Conservation (phyloP, 116 monocot genomes). For the Phalaenopsis hybrid region DNA sequence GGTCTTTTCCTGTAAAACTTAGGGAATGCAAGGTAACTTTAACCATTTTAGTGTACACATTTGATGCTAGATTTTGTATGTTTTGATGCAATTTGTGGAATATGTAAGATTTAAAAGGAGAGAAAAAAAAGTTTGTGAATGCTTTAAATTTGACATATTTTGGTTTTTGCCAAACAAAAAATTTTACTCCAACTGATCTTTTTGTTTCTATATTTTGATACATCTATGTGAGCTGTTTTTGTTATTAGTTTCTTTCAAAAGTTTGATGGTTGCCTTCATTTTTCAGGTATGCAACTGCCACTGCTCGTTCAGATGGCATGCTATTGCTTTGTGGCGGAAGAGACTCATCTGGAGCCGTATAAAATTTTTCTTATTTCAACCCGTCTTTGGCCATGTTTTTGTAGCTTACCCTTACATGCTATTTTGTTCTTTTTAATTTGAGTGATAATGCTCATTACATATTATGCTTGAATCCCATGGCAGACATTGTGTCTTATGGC, state of each 20-base stretch:
- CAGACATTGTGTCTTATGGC: neutral
- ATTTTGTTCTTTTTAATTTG: neutral
- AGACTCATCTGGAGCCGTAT: slow-evolving; percentile 63
- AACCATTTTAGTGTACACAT: neutral
- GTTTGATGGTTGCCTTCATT: neutral
- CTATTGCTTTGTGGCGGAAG: slow-evolving; percentile 94
- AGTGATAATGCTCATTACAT: neutral
- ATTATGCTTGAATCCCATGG: neutral
- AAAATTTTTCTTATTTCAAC: slow-evolving; percentile 1
- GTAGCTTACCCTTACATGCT: neutral
- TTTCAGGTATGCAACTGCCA: slow-evolving; percentile 92
- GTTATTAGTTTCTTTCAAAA: neutral
- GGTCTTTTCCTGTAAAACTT: neutral
- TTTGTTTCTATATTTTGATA: neutral
- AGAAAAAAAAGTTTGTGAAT: neutral
- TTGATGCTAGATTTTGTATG: neutral
- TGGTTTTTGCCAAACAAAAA: neutral
- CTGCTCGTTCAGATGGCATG: slow-evolving; percentile 95
- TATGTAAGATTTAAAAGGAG: neutral
- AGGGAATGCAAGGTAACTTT: neutral
- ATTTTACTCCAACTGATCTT: neutral
- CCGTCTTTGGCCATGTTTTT: neutral
- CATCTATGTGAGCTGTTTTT: neutral
- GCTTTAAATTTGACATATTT: too few relatives aligned
- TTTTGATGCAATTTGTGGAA: neutral